phyloP scores from a whole-genome alignment of 805 yeast genomes.

The Sungouiella blattae region DNA sequence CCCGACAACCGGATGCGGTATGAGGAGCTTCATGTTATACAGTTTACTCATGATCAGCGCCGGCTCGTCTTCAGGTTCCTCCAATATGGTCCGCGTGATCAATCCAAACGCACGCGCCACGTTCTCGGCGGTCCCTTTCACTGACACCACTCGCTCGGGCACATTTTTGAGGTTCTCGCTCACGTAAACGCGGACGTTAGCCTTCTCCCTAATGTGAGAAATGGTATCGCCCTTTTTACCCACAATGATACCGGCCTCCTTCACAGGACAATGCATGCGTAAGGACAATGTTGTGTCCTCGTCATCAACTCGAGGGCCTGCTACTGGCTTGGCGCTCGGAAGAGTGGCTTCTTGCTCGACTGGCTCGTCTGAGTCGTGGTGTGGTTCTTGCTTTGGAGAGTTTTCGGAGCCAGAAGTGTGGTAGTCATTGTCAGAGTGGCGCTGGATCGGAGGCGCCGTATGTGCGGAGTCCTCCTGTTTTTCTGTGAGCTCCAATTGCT shows the following conservation, averaged over 20 bases:
- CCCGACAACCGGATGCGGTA: slow-evolving; percentile 80
- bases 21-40: slow-evolving; percentile 55
- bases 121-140: slow-evolving; percentile 70
- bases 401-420: slow-evolving; percentile 7
- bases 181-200: slow-evolving; percentile 64
- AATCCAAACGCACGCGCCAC: slow-evolving; percentile 82
- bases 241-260: slow-evolving; percentile 71
- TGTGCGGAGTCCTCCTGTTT: slow-evolving; percentile 39
- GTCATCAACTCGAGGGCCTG: slow-evolving; percentile 38
- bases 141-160: slow-evolving; percentile 70
- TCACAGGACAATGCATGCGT: slow-evolving; percentile 72
- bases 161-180: slow-evolving; percentile 69
- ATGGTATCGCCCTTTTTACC: slow-evolving; percentile 81
- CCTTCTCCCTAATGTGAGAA: slow-evolving; percentile 56
- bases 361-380: background rate
- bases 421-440: no score
- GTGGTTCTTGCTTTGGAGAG: background rate
- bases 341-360: background rate
- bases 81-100: slow-evolving; percentile 60
- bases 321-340: slow-evolving; percentile 27
- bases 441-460: slow-evolving; percentile 37
- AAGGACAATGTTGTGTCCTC: slow-evolving; percentile 64
- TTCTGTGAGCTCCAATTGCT: slow-evolving; percentile 43
- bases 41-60: slow-evolving; percentile 53
- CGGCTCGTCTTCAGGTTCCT: slow-evolving; percentile 63